Conservation (phyloP, 2,329 filamentous ascomycete genomes). For the Colletotrichum chlorophyti region DNA sequence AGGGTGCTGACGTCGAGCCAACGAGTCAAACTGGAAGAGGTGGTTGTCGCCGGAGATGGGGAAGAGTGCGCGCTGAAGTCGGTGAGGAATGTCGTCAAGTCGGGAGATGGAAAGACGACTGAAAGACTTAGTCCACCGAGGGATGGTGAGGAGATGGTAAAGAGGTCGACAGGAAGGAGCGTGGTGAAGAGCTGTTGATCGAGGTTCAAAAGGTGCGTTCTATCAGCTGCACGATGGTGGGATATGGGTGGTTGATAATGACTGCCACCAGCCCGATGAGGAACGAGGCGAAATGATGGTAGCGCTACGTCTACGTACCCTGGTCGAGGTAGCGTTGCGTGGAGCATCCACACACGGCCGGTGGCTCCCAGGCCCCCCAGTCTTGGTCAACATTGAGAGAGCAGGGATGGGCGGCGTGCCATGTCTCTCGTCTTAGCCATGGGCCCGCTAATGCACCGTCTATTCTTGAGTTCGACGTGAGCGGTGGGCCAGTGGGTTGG, state of each 20-base stretch:
- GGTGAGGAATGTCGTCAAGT: constrained; percentile 16
- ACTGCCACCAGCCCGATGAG: constrained; percentile 21
- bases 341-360: constrained; percentile 41
- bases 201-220: not conserved
- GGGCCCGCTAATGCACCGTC: constrained; percentile 45
- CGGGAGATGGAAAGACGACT: constrained; percentile 13
- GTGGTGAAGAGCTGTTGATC: constrained; percentile 39
- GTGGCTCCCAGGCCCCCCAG: constrained; percentile 33
- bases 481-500: constrained; percentile 37
- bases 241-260: constrained; percentile 31
- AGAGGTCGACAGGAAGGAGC: constrained; percentile 41
- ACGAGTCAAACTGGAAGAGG: constrained; percentile 54
- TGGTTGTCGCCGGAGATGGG: constrained; percentile 4
- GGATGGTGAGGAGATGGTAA: constrained; percentile 32
- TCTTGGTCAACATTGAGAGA: constrained; percentile 31
- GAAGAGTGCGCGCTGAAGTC: constrained; percentile 5
- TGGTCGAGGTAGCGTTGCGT: constrained; percentile 38
- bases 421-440: constrained; percentile 34
- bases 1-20: constrained; percentile 54
- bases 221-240: constrained; percentile 20
- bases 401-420: constrained; percentile 36
- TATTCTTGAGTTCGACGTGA: constrained; percentile 48
- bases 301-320: constrained; percentile 28
- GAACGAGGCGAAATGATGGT: constrained; percentile 31
- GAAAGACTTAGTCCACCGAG: constrained; percentile 17